Base-by-base conservation (phyloP, 106 monocot genomes). In the Triglochin maritima region DNA sequence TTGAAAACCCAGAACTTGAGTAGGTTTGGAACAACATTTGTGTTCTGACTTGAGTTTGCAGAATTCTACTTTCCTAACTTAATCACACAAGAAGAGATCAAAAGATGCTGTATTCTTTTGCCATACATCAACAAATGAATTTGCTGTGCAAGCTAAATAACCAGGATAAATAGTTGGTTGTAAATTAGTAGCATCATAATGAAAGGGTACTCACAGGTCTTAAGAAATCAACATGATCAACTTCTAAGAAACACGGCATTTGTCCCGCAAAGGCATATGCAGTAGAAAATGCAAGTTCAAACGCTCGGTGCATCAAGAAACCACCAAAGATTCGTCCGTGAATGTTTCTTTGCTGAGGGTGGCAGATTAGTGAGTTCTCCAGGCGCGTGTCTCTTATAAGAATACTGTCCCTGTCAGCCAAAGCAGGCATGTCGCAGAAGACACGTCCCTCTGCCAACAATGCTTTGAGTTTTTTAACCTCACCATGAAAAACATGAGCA, bases 241-340 rank as follows among this genome's bases (percentile, higher is more conserved):
- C 91, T 79, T 96, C 96, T 72, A 91, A 73, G 74, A 96, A 96
- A 52, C 72, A 77, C 57, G 91, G 96, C 79, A 72, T 85, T 50
- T 82, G 90, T 10, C 96, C 96, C 46, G 84, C 76, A 69, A 96
- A 96, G 15, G 91, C 91, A 79, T 96, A 96, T 11, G 96, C 91
- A 55, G 96, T 96, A 16, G 96, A 96, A 77, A 96, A 96, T 44
- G 85, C 90, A 50, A 96, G 74, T 66, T 91, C 96, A 75, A 88
- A 96, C 47, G 96, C 96, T 52, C 76, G 73, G 46, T 96, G 81
- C 96, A 96, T 96, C 72, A 96, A 67, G 70, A 96, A 96, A 4
- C 96, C 96, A 53, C 96, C 96, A 79, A 96, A 96, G 62, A 96
- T 96, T 17, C 96, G 77, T 42, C 91, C 96, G 60, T 96, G 91